Evolutionary conservation across 2,329 filamentous ascomycete species (phyloP), one percentile per base, ranked within the genome.

Genomic region (Cordyceps farinosa): DNA sequence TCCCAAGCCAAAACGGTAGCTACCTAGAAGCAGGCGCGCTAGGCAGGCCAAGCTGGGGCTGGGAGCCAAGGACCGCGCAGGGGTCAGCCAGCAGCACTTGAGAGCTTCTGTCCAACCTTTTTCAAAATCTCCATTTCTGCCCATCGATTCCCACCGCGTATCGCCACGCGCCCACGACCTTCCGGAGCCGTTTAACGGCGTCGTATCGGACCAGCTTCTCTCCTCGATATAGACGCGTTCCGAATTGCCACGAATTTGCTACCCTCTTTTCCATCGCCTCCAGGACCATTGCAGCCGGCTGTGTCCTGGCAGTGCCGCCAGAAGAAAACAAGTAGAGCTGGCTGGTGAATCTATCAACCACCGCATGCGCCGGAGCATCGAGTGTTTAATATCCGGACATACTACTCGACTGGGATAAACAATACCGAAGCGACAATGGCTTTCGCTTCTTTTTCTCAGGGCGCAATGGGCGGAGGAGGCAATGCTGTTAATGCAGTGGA

Each of bases 361-460:
- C 38, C 40, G 29, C 29, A 47, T 61, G 38, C 40, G 50, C 40
- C 30, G 30, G 38, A 47, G 47, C 45, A 59, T 59, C 34, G 32
- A 30, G 36, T 36, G 29, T 32, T 42, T 17, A 27, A 51, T 45
- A 53, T 45, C 38, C 17, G 27, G 7, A 40, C 40, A 42, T 9
- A 40, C n/a, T 40, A 34, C 17, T 15, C 17, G 13, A 15, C 22
- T 29, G 22, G 30, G 11, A 45, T 34, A 30, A 30, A 30, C 57
- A 15, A 40, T 3, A 42, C 47, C 6, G 13, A 27, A 47, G 29
- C 22, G 38, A 57, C 34, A 67, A 88, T 91, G 88, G 85, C 87
- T 63, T 90, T 88, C 74, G 78, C 75, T 66, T 82, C 76, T 69
- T 74, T 80, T 62, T 77, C 75, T 61, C 79, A 77, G 32, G 34